Base-by-base conservation (phyloP, 106 monocot species). In the Vanilla planifolia region DNA sequence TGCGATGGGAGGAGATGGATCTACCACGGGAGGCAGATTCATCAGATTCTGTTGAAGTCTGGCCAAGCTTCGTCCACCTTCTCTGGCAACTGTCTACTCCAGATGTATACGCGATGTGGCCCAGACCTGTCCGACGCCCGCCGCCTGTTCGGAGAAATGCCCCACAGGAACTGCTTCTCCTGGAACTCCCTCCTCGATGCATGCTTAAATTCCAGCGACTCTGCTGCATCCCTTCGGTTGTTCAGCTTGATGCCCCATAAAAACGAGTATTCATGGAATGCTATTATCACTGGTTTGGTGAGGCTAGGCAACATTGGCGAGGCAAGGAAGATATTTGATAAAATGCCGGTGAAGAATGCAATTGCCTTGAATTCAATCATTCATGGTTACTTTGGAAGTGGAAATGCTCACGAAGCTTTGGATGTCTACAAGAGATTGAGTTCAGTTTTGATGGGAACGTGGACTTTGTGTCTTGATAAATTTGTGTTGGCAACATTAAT, bases 81-180 rank as follows among this genome's bases (percentile, higher is more conserved):
- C 63, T 19, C 45, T 22, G 37, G 70, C 55, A 90, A 90, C 66
- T 79, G 68, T 61, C 48, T 90, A 14, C 85, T 90, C 53, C 85
- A 79, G 28, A 69, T 79, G 71, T 85, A 91, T 45, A 15, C 59
- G 4, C 81, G 81, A 8, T 75, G 74, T 66, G 10, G 33, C 51
- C 11, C 35, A 0, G 44, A 36, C 33, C 37, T 51, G 11, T 1
- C 13, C 20, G 61, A 75, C 19, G 79, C 77, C 23, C 85, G 37
- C 59, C 55, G 43, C 27, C 66, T 83, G 48, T 92, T 92, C 67
- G 77, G 86, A n/a, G 73, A 76, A 67, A 92, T 78, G 79, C 67
- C 75, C 33, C 39, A 42, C 2, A 50, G 60, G 45, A 92, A 85
- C 64, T 60, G 56, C 51, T 86, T 92, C 77, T 80, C 91, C 0